Base-by-base conservation (phyloP, 1,284 basidiomycete species). In the Cutaneotrichosporon sp. region DNA sequence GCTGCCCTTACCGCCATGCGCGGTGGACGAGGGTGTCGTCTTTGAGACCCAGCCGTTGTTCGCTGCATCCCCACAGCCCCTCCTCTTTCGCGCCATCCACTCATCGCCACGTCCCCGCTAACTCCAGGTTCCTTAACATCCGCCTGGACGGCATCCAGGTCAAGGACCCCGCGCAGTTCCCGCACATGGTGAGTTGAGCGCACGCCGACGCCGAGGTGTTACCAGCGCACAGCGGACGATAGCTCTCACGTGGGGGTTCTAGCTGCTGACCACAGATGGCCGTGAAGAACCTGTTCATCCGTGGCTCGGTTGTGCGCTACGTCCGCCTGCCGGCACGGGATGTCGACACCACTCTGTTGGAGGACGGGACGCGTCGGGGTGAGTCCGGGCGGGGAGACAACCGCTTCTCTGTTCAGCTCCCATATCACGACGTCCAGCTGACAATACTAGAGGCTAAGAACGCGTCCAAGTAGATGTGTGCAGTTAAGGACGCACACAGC, bases 231-330 rank as follows among this genome's bases (percentile, higher is more conserved):
- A n/a, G 42, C 5, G 21, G 3, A n/a, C 42, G 16, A 6, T 42
- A 14, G 18, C 42, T 46, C 18, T n/a, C 9, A 18, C 18, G 7
- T 18, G 7, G 18, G 16, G 2, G 11, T 13, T 11, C 10, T 22
- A 30, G 49, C 14, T 11, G 62, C 63, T 68, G 22, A 66, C 56
- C 13, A 21, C 73, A 99, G 96, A 92, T 97, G 88, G 94, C 97
- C 0, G 95, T 99, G 56, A 97, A 96, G 83, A 99, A 97, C 78
- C 96, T 93, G 76, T 99, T 99, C 79, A 99, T 99, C 73, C 90
- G 97, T 63, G 97, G 97, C 65, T 97, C 94, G 3, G 97, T 99
- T 14, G 95, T 99, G 46, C 89, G 97, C 71, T 99, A 98, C 77
- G 97, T 99, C 11, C 91, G 97, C 77, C 85, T 99, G 64, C 92